Evolutionary conservation across 176 grass and related monocot species (phyloP).

Genomic region (Paspalum vaginatum): DNA sequence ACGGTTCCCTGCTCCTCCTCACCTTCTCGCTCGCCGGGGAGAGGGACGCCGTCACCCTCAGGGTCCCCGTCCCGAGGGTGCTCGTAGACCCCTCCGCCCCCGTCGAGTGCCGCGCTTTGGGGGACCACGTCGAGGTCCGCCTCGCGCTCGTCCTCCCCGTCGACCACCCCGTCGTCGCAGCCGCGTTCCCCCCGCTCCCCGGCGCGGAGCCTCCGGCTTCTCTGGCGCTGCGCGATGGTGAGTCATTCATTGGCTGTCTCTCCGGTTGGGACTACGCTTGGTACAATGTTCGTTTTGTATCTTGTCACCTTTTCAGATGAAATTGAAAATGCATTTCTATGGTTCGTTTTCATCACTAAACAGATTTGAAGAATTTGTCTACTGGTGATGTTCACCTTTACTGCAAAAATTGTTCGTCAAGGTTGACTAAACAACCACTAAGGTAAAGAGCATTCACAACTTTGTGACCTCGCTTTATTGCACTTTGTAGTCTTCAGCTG

Average conservation of each 20-base stretch:
- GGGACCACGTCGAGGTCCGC: constrained; percentile 65
- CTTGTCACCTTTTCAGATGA: constrained; percentile 9
- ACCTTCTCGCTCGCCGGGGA: constrained; percentile 47
- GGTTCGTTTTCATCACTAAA: constrained; percentile 11
- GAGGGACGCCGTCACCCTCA: constrained; percentile 24
- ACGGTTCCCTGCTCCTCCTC: constrained; percentile 51
- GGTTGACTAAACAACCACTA: constrained; percentile 73
- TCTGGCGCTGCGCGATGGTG: constrained; percentile 33
- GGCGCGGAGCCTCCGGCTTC: constrained; percentile 14
- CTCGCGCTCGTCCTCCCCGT: constrained; percentile 67
- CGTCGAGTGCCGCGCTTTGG: constrained; percentile 41
- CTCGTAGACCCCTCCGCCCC: constrained; percentile 59
- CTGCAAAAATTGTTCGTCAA: constrained; percentile 77
- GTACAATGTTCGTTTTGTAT: constrained; percentile 6
- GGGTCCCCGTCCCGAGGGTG: constrained; percentile 61
- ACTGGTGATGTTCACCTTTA: constrained; percentile 62
- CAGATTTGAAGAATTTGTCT: constrained; percentile 74
- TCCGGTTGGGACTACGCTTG: neutral
- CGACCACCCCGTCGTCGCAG: constrained; percentile 62
- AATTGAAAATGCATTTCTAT: neutral
- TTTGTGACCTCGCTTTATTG: neutral
- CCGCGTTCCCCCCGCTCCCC: constrained; percentile 31
- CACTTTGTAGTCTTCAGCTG: neutral
- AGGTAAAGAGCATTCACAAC: constrained; percentile 43
- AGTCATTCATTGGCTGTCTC: neutral